Base-by-base conservation (phyloP, 2,329 filamentous ascomycete genomes). In the Nigrograna mackinnonii region DNA sequence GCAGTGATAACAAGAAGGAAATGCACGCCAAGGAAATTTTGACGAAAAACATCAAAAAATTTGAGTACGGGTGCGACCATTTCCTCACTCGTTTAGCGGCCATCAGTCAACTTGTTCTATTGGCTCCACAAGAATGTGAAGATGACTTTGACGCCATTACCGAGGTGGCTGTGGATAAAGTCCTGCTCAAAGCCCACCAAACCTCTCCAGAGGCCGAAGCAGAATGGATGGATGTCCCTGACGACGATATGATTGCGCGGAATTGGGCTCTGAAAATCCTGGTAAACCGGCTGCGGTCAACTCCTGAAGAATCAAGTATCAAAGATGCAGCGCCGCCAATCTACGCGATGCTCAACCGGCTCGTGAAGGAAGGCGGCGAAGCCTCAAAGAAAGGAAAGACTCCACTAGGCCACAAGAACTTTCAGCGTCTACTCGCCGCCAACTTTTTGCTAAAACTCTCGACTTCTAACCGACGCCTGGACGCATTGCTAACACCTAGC, bases 21-120 rank as follows among this genome's bases (percentile, higher is more conserved):
- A 86, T 95, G 73, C 88, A 90, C 46, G 89, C 90, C 6, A 91
- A 86, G 39, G 91, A 95, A 55, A 78, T 99, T 9, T 70, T 96
- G 6, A 81, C 86, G 41, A 87, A 86, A 62, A 86, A 86, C 45
- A 81, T 89, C 51, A 84, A 89, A 51, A 80, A 83, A 37, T 91
- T 88, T 76, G 76, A 79, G 3, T 91, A 90, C 51, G 88, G 83
- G 1, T 79, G 81, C 9, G 75, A 86, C 22, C 80, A 88, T 57
- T 95, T 91, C 64, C 77, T 96, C 39, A 77, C 81, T 60, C 91
- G 83, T 57, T 75, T 92, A 22, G 83, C 85, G 16, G 79, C 85
- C 9, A 76, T 91, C 39, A 82, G 84, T 54, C 88, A 92, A 62
- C 71, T 97, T 30, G 86, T 89, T 49, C 77, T 95, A 2, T 76